These are phyloP conservation scores for Linderniella brevidens DNA, from an alignment of 257 asterid genomes.

Conservation along the genomic window DNA sequence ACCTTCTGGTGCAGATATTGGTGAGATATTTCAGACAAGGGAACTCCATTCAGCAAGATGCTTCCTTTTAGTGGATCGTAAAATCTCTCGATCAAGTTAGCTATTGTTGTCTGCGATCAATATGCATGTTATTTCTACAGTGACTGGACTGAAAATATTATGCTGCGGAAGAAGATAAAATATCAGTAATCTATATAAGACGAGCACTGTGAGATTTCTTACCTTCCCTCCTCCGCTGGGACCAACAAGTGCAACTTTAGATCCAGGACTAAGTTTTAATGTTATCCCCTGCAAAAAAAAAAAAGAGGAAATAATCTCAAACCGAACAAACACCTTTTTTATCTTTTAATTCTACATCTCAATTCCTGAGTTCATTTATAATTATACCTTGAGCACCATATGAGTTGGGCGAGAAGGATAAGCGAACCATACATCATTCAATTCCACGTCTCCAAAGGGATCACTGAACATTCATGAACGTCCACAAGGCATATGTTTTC, in stretches of 20 bases:
- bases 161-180: slow-evolving; percentile 1
- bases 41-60: slow-evolving; percentile 38
- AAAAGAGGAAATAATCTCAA: not conserved
- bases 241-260: slow-evolving; percentile 31
- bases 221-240: slow-evolving; percentile 31
- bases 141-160: not conserved
- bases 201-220: not conserved
- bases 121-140: not conserved
- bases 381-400: slow-evolving; percentile 52
- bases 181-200: no score
- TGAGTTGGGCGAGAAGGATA: slow-evolving; percentile 38
- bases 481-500: not conserved
- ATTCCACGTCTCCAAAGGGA: slow-evolving; percentile 20
- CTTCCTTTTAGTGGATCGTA: slow-evolving; percentile 46
- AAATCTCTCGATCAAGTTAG: slow-evolving; percentile 56
- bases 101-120: slow-evolving; percentile 46
- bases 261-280: slow-evolving; percentile 20
- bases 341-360: not conserved
- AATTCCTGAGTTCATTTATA: not conserved
- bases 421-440: slow-evolving; percentile 22
- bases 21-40: slow-evolving; percentile 43
- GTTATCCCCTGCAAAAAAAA: slow-evolving; percentile 17
- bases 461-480: slow-evolving; percentile 7
- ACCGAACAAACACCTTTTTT: not conserved
- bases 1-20: slow-evolving; percentile 47